Evolutionary conservation across 2,329 filamentous ascomycete genomes (phyloP).

Genomic region (Whalleya microplaca): DNA sequence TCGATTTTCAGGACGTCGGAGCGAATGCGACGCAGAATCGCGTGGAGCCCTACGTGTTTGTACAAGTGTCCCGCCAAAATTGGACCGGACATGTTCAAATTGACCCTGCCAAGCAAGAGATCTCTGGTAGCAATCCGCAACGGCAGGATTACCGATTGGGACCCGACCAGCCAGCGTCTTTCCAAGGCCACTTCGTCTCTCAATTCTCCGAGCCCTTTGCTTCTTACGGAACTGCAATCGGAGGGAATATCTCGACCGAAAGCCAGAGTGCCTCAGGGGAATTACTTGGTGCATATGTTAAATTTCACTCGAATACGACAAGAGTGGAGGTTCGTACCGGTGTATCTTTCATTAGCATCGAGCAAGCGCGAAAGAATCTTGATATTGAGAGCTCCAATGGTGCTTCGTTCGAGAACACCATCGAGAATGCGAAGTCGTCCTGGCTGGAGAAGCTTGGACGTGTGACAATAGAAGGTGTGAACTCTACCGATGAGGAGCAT

Average conservation of each 20-base stretch:
- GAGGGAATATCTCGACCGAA: conserved; percentile 31
- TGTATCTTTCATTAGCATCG: conserved; percentile 50
- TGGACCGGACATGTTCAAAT: conserved; percentile 50
- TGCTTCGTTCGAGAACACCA: conserved; percentile 42
- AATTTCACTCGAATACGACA: conserved; percentile 35
- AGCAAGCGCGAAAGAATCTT: conserved; percentile 49
- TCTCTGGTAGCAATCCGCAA: conserved; percentile 49
- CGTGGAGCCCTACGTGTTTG: conserved; percentile 42
- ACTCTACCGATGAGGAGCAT: conserved; percentile 43
- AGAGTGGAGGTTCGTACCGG: conserved; percentile 50
- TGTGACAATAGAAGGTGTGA: conserved; percentile 47
- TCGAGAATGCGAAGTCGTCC: conserved; percentile 44
- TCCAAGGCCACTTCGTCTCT: conserved; percentile 51
- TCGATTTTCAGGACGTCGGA: conserved; percentile 40
- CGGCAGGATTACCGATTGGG: conserved; percentile 51
- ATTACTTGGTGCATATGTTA: conserved; percentile 43
- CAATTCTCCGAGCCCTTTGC: conserved; percentile 48
- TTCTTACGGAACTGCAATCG: conserved; percentile 41
- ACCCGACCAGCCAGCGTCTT: conserved; percentile 44
- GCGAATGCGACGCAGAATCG: not conserved
- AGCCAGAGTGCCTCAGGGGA: conserved; percentile 36
- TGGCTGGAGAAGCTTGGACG: conserved; percentile 51
- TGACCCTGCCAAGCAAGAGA: conserved; percentile 40
- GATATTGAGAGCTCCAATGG: conserved; percentile 46
- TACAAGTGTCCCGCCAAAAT: conserved; percentile 49